Conservation (phyloP, 805 yeast genomes). For the Kuraishia cidri region DNA sequence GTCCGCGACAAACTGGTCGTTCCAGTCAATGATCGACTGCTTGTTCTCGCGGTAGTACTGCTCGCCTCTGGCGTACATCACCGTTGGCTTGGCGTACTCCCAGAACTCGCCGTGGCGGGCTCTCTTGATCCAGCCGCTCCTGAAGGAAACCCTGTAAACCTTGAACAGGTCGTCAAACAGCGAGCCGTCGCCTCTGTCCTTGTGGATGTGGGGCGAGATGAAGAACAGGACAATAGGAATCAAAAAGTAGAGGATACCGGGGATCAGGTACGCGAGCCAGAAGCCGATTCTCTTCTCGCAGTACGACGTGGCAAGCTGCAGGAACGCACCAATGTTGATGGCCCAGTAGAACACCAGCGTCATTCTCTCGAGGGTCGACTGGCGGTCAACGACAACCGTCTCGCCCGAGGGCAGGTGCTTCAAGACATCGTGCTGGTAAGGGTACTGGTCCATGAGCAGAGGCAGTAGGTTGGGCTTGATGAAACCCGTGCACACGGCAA, state of each 20-base stretch:
- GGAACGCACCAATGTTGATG: slow-evolving; percentile 46
- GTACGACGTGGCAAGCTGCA: slow-evolving; percentile 42
- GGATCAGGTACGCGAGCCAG: slow-evolving; percentile 46
- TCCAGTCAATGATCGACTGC: slow-evolving; percentile 11
- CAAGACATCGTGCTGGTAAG: slow-evolving; percentile 50
- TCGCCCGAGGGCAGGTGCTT: slow-evolving; percentile 53
- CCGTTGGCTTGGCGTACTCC: slow-evolving; percentile 28
- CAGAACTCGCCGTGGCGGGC: slow-evolving; percentile 8
- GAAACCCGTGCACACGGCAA: slow-evolving; percentile 40
- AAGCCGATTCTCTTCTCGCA: slow-evolving; percentile 42
- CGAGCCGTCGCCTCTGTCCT: slow-evolving; percentile 32
- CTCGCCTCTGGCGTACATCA: slow-evolving; percentile 33
- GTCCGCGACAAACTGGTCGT: slow-evolving; percentile 38
- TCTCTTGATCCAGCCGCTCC: slow-evolving; percentile 33
- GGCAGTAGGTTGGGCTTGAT: slow-evolving; percentile 47
- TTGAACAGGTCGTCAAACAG: slow-evolving; percentile 32
- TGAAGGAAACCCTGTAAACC: slow-evolving; percentile 30
- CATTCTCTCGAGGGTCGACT: slow-evolving; percentile 26
- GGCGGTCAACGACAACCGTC: slow-evolving; percentile 47
- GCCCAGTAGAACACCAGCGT: slow-evolving; percentile 43
- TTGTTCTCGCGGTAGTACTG: slow-evolving; percentile 19
- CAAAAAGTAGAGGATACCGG: slow-evolving; percentile 45
- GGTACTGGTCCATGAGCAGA: slow-evolving; percentile 50
- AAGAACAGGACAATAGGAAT: slow-evolving; percentile 37
- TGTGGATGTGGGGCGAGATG: slow-evolving; percentile 14